phyloP scores from a whole-genome alignment of 2,329 filamentous ascomycete species.

The Sclerotinia subarctica region DNA sequence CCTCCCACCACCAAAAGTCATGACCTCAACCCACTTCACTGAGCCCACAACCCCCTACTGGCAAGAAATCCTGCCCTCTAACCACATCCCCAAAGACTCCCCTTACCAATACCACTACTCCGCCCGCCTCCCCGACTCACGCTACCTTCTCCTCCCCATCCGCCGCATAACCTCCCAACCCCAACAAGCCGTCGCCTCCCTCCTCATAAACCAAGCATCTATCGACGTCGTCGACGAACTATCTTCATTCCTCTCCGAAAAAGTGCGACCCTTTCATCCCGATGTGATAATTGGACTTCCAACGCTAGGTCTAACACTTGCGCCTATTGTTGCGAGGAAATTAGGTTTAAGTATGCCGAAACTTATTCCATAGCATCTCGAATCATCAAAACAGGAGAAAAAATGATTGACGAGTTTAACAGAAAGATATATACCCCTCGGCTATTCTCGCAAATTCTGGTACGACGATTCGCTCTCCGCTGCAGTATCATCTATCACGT shows the following conservation, averaged over 20 bases:
- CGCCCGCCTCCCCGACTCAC: slow-evolving; percentile 27
- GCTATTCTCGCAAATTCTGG: slow-evolving; percentile 37
- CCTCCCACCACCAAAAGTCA: background rate
- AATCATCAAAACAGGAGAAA: no score
- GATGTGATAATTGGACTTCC: slow-evolving; percentile 34
- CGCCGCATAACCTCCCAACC: slow-evolving; percentile 21
- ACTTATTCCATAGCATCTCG: no score
- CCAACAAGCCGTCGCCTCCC: slow-evolving; percentile 32
- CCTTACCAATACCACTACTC: slow-evolving; percentile 32
- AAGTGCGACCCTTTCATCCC: slow-evolving; percentile 22
- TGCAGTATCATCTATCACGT: slow-evolving; percentile 33
- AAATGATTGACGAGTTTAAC: no score
- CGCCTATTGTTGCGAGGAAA: slow-evolving; percentile 28
- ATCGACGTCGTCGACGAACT: slow-evolving; percentile 29
- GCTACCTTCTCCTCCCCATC: slow-evolving; percentile 33
- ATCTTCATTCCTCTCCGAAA: slow-evolving; percentile 23
- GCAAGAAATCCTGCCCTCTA: slow-evolving; percentile 29
- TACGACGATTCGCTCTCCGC: slow-evolving; percentile 31
- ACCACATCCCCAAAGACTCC: slow-evolving; percentile 1
- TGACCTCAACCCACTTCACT: slow-evolving; percentile 24
- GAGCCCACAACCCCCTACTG: slow-evolving; percentile 34
- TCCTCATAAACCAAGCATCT: slow-evolving; percentile 33
- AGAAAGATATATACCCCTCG: slow-evolving; percentile 34
- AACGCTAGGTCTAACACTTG: slow-evolving; percentile 32
- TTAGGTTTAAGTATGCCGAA: slow-evolving; percentile 26